Base-by-base conservation (phyloP, 306 rosid genomes). In the Mimosa bimucronata region DNA sequence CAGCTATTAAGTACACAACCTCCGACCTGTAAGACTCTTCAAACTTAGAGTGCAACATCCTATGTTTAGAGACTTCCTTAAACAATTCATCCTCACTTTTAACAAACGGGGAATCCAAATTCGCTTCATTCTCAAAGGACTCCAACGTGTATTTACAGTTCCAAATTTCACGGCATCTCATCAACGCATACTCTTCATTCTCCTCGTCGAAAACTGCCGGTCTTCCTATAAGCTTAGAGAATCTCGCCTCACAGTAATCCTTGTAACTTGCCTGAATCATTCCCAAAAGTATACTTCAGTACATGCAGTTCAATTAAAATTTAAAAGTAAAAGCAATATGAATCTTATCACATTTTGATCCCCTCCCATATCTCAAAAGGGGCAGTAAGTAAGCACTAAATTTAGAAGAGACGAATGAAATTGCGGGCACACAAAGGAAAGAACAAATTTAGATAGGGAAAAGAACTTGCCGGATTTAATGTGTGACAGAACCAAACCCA, bases 401-500 rank as follows among this genome's bases (percentile, higher is more conserved):
- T 19, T 19, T 0, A 53, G 26, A n/a, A 53, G 60, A 53, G 60
- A n/a, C 9, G 26, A 53, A 61, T 61, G 67, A 26, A 30, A 16
- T 62, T 62, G 40, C 2, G n/a, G 25, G 70, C 25, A 65, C 14
- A 34, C 0, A 16, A 65, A 18, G 70, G 12, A 30, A 65, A 19
- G 40, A 65, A 65, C 41, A 2, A 30, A 7, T 23, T 25, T 25
- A 14, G 26, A 7, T 31, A 10, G 34, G 14, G 16, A 40, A 40
- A 65, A 44, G 19, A 12, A 42, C 86, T 65, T 57, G 88, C 97
- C 21, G 89, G 92, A 48, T 91, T 94, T 78, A 92, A 78, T 26
- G 91, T 78, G 84, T 94, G 98, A 78, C 98, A 92, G 81, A 94
- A 92, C 98, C 98, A 94, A 85, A 94, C 91, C 98, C 97, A 94